These are phyloP conservation scores for Ogataea pignaliae DNA, from an alignment of 805 yeast genomes.

Conservation along the genomic window DNA sequence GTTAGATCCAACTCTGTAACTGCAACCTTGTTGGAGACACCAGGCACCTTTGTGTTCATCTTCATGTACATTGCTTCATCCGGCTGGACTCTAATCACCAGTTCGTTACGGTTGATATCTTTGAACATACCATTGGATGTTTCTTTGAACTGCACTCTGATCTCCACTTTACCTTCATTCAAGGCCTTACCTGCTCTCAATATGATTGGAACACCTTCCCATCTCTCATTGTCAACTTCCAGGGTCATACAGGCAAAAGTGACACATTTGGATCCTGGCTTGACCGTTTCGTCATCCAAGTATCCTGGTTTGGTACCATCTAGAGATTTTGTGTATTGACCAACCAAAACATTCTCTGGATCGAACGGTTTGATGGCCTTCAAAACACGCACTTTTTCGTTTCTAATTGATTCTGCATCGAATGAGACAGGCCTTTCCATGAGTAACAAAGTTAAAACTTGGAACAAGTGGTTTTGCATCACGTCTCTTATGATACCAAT, in stretches of 20 bases:
- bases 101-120: slow-evolving; percentile 82
- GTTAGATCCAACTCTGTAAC: slow-evolving; percentile 89
- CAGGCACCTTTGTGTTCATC: slow-evolving; percentile 91
- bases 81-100: slow-evolving; percentile 93
- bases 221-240: slow-evolving; percentile 83
- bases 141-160: slow-evolving; percentile 86
- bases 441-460: slow-evolving; percentile 83
- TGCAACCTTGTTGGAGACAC: slow-evolving; percentile 75
- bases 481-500: slow-evolving; percentile 97
- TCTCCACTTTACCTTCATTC: slow-evolving; percentile 91
- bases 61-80: slow-evolving; percentile 90
- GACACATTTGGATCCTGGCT: slow-evolving; percentile 75
- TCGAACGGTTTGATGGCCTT: slow-evolving; percentile 73
- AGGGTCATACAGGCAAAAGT: slow-evolving; percentile 87
- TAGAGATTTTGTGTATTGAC: slow-evolving; percentile 80
- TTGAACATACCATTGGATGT: slow-evolving; percentile 80
- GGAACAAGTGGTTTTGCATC: slow-evolving; percentile 95
- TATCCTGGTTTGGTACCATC: slow-evolving; percentile 92
- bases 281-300: slow-evolving; percentile 87
- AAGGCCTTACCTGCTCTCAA: slow-evolving; percentile 98
- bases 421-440: slow-evolving; percentile 96
- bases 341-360: slow-evolving; percentile 63
- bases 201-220: slow-evolving; percentile 97
- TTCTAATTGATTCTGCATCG: slow-evolving; percentile 90
- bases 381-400: slow-evolving; percentile 91